Evolutionary conservation across 805 yeast species (phyloP), one percentile per base, ranked within the genome.

Genomic region (Candida easanensis): DNA sequence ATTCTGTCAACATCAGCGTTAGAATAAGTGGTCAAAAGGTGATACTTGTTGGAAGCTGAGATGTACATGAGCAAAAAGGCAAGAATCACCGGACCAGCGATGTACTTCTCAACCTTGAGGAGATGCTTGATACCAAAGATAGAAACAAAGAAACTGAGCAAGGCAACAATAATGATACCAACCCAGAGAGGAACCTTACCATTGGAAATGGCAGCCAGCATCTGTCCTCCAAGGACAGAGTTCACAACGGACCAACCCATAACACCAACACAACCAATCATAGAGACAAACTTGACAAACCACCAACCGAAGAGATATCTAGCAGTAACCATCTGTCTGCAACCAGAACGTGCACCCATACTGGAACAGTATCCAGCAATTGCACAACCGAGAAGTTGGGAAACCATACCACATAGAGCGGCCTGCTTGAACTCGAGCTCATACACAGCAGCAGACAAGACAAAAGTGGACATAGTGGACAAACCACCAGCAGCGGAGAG

Each of bases 241-340:
- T 87, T 88, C n/a, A 88, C 89, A 27, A 88, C 82, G n/a, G 91
- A 79, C 96, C 96, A 88, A n/a, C 96, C 96, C 53, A 86, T 61
- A 14, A 84, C 83, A 38, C 96, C 95, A 33, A 85, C 62, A 45
- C 85, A 79, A 35, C 87, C 76, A 30, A 84, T 77, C 33, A 88
- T 61, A 5, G 88, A 81, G 36, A 87, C 84, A 42, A 87, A 68
- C 61, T 84, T 83, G 31, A 88, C 89, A 51, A 82, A 79, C 82
- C 84, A 84, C 80, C 90, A 83, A 1, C 97, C 97, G 60, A 88
- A 88, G 36, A 87, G 66, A 53, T 74, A 87, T 49, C 95, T 71
- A 1, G 89, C 83, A 18, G 86, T 74, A 9, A 88, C 90, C 89
- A 88, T 84, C 58, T 88, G 95, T 56, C 97, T 71, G 49, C 93